Base-by-base conservation (phyloP, 805 yeast species). In the Ogataea thermomethanolica region DNA sequence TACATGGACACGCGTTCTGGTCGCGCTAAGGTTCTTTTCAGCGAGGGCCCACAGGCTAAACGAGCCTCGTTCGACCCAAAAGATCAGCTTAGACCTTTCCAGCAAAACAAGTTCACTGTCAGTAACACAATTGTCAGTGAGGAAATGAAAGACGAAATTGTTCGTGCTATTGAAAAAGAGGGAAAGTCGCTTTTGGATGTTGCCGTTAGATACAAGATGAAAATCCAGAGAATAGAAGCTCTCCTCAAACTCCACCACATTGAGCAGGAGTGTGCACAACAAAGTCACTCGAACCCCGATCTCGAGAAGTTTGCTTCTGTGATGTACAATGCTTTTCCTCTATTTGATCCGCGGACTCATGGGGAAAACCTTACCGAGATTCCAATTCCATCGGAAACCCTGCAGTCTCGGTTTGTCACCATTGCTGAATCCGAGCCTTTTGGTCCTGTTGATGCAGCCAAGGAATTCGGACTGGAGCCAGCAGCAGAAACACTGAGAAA, bases 371-470 rank as follows among this genome's bases (percentile, higher is more conserved):
- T 89, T 58, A 84, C 95, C n/a, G 96, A 91, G 70, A 86, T 90
- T 69, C 96, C 96, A 25, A 79, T 85, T 37, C 95, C 96, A 24
- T 75, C 79, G 49, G 86, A 83, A 64, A 84, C 95, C 2, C 70
- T 82, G 48, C 79, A 79, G 48, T 87, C 95, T 49, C 73, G 91
- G 49, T 90, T 90, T 69, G 65, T 87, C 58, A 84, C 95, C 9
- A 81, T 91, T 60, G 91, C 96, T 8, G 99, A 91, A 66, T 81
- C 89, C 21, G 95, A 89, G 67, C 95, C 96, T 8, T 90, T 91
- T 60, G 96, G 96, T 6, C 95, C 97, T 5, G 74, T 89, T 5
- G 98, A 93, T 58, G 97, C 99, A 10, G 96, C 99, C 35, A 70
- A 79, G 42, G 76, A 84, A 28, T 77, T 87, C 48, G 89, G 75